Evolutionary conservation across 2,329 filamentous ascomycete species (phyloP), one percentile per base, ranked within the genome.

Genomic region (Cytospora chrysosperma): DNA sequence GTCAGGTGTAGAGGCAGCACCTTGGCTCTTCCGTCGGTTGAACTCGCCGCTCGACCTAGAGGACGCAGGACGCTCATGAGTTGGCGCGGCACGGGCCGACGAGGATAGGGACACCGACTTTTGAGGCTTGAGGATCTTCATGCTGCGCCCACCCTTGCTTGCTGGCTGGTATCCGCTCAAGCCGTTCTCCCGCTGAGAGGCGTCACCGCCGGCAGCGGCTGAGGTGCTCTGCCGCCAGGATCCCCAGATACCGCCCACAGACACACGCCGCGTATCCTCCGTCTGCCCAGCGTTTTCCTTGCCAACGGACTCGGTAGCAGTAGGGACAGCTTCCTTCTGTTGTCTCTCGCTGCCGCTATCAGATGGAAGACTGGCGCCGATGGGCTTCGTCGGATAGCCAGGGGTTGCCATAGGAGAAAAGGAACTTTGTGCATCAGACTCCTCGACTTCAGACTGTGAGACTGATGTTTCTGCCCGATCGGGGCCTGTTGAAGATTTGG

Each of bases 71-170:
- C 81, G 77, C 67, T 88, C 86, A 63, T 85, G 85, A 2, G 82
- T 74, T 1, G 80, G 70, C 0, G 82, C 82, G 0, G 81, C 81
- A 64, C 80, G 80, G 1, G 78, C 81, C 1, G 78, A 77, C 0
- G 88, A 84, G 28, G 78, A 77, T 30, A 66, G 43, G n/a, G 61
- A 64, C 26, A 77, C 77, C 7, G 88, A 81, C 73, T 92, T 95
- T 62, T 83, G 84, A 1, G 94, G 88, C 71, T 93, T 92, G 59
- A 98, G 81, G 1, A 97, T 89, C 79, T 97, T 98, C 90, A 98
- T 98, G 57, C 87, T 88, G 56, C 90, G 85, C 19, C 82, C 77
- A 21, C 87, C 81, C 40, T 57, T 56, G 72, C 86, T 77, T 68
- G 88, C 81, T 69, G 88, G 88, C 72, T 92, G 89, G 72, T 92